A percentile compares a stretch with the other conserved stretches of the same genome.
Evolutionary conservation across 345 rosid genomes (phyloP).

Genomic region (Carallia brachiata): DNA sequence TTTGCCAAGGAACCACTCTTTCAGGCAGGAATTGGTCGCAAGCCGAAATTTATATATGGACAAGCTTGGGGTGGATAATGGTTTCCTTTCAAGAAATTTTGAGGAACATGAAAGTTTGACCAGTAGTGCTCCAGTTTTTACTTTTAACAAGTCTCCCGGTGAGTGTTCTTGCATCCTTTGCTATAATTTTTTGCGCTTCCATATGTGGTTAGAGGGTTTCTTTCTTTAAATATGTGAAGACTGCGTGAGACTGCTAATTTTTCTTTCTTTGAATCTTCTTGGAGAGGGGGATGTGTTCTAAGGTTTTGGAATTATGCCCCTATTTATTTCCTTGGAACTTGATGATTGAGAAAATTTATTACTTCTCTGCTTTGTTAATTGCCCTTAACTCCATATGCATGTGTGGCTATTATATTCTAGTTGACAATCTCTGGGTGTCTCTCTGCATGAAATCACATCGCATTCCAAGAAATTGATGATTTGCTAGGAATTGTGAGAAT

Average conservation of each 20-base stretch:
- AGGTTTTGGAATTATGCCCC: too few species aligned
- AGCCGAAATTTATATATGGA: conserved; percentile 41
- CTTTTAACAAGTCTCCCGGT: conserved; percentile 62
- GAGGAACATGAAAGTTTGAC: conserved; percentile 44
- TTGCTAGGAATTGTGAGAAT: background rate
- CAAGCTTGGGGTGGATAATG: conserved; percentile 45
- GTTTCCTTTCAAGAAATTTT: conserved; percentile 44
- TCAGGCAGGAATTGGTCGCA: conserved; percentile 39
- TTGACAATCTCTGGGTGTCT: background rate
- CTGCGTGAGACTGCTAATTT: too few species aligned
- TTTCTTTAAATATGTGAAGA: too few species aligned
- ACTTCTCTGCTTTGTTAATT: too few species aligned
- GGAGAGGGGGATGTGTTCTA: too few species aligned
- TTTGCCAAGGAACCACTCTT: conserved; percentile 30
- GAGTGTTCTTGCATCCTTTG: conserved; percentile 28
- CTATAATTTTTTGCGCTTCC: background rate
- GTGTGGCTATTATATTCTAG: too few species aligned
- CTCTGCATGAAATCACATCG: background rate
- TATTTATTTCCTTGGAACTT: too few species aligned
- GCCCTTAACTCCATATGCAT: too few species aligned
- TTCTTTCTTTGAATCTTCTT: too few species aligned
- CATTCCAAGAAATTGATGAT: background rate
- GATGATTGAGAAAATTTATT: too few species aligned
- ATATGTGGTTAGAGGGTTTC: too few species aligned
- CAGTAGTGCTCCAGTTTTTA: conserved; percentile 25